These are phyloP conservation scores for Saxispiralis lemnorum DNA, from an alignment of 495 filamentous ascomycete species.

Conservation along the genomic window DNA sequence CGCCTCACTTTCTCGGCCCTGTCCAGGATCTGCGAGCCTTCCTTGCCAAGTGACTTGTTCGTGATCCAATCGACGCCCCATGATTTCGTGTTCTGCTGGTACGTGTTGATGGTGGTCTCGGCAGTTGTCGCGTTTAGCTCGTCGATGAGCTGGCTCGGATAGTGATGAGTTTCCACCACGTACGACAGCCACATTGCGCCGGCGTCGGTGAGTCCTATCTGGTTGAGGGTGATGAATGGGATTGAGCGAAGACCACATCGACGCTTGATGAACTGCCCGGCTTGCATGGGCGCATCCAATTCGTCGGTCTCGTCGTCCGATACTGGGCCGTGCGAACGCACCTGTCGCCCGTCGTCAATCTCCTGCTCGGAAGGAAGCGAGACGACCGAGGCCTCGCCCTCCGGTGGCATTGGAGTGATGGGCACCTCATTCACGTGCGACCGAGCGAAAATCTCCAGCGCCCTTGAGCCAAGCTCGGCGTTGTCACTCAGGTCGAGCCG, in stretches of 20 bases:
- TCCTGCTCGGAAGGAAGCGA: constrained; percentile 1
- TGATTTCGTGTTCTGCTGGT: constrained; percentile 4
- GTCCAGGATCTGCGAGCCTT: constrained; percentile 10
- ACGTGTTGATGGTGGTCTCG: constrained; percentile 2
- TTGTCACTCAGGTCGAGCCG: constrained; percentile 32
- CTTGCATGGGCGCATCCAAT: constrained; percentile 2
- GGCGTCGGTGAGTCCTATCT: constrained; percentile 24
- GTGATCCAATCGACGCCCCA: constrained; percentile 14
- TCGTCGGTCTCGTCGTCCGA: not conserved
- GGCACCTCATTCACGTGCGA: constrained; percentile 26
- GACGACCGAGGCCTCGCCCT: not conserved
- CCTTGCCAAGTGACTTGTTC: constrained; percentile 12
- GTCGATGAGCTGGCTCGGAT: constrained; percentile 24
- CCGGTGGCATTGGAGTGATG: constrained; percentile 6
- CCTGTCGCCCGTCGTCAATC: not conserved
- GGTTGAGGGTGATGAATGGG: constrained; percentile 27
- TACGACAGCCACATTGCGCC: constrained; percentile 30
- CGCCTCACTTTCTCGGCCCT: constrained; percentile 9
- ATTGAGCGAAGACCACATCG: constrained; percentile 31
- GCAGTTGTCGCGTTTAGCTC: constrained; percentile 7
- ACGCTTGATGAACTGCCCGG: constrained; percentile 19
- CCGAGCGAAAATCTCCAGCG: constrained; percentile 29
- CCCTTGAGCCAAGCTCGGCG: constrained; percentile 22
- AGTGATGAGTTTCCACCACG: constrained; percentile 28
- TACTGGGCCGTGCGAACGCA: not conserved